Base-by-base conservation (phyloP, 352 stramenopile genomes). In the Thraustochytrium striatum region DNA sequence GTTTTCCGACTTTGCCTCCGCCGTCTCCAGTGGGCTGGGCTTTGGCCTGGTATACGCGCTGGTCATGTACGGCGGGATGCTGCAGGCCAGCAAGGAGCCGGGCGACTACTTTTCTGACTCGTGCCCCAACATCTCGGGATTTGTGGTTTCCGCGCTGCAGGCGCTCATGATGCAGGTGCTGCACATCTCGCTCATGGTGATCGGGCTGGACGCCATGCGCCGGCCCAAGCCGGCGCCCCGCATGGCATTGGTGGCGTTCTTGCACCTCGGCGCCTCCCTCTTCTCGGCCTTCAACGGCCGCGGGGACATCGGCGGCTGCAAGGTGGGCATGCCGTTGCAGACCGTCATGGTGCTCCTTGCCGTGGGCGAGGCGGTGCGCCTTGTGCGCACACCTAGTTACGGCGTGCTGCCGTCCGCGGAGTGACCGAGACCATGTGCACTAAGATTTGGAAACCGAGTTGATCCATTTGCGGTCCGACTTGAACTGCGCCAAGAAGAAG, bases 31-130 rank as follows among this genome's bases (percentile, higher is more conserved):
- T 9, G 65, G 65, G 5, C 36, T 9, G 19, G 65, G 65, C n/a
- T 75, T 75, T 70, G 65, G 65, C 1, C 32, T 75, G n/a, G 61
- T 75, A 43, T 55, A 38, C 65, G 61, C 44, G 13, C n/a, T 75
- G 0, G 28, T 75, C n/a, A 19, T 75, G 11, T 75, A 75, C 36
- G 65, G 65, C 43, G 65, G 65, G 3, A 30, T 61, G 43, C 50
- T 75, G 9, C n/a, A 58, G 39, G 65, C 65, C 39, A 75, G 65
- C 25, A 25, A 61, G 19, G 44, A 68, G 50, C n/a, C 65, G 0
- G 65, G 65, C 25, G 65, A 75, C 39, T 75, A 62, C 32, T 75
- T 75, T 32, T 61, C 65, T 8, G 65, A 65, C 5, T 30, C 65
- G 9, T 75, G 65, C 41, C 65, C 65, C 8, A 61, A 61, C 19